These are phyloP conservation scores for Telopea speciosissima DNA, from an alignment of 177 flowering plant genomes.

Conservation along the genomic window DNA sequence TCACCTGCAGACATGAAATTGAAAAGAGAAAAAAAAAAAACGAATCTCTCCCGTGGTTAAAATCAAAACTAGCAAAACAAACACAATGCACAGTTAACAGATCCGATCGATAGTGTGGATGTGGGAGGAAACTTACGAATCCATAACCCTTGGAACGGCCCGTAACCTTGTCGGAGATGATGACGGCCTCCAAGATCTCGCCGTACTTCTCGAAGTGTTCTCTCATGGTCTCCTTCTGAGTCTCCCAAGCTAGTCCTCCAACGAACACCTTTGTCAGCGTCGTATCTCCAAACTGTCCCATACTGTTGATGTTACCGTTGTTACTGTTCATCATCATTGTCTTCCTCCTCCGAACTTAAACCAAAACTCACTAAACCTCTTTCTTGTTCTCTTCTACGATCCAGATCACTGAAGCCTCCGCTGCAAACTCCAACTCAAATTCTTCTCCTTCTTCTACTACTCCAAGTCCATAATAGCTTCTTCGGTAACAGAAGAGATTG, in stretches of 20 bases:
- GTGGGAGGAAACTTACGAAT: conserved; percentile 48
- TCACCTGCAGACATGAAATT: conserved; percentile 44
- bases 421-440: neutral
- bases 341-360: too few relatives aligned
- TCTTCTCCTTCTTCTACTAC: too few relatives aligned
- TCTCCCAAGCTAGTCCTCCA: neutral
- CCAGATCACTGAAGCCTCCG: neutral
- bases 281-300: conserved; percentile 11
- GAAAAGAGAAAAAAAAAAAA: too few relatives aligned
- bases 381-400: neutral
- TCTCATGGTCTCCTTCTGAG: conserved; percentile 51
- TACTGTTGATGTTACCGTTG: neutral
- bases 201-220: conserved; percentile 40
- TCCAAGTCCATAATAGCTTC: too few relatives aligned
- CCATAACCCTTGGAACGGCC: conserved; percentile 99
- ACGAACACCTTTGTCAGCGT: neutral
- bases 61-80: neutral
- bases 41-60: neutral
- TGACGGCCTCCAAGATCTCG: conserved; percentile 10
- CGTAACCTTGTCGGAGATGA: conserved; percentile 81
- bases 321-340: conserved; percentile 6
- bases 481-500: too few relatives aligned
- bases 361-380: neutral
- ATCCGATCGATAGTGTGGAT: neutral
- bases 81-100: neutral